Percentiles rank a stretch among this genome's conserved stretches.
phyloP scores from a whole-genome alignment of 805 yeast genomes.

The Metschnikowia sp. region DNA sequence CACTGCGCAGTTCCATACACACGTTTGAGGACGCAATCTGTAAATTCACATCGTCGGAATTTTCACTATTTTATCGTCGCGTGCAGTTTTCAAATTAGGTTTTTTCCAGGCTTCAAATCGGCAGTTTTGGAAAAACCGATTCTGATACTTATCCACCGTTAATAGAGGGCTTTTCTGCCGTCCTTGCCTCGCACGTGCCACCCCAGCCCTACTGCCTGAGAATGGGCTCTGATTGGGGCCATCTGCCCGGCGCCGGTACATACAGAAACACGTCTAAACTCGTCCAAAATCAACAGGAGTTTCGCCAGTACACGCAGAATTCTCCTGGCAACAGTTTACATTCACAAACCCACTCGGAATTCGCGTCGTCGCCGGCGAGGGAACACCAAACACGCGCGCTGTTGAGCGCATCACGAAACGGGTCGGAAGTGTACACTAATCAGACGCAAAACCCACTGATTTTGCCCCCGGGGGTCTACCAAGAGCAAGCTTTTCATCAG shows the following conservation, averaged over 20 bases:
- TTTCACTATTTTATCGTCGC: too few species aligned
- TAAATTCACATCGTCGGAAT: too few species aligned
- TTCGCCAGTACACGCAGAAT: background rate
- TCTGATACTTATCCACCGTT: too few species aligned
- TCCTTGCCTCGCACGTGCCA: background rate
- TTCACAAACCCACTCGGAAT: background rate
- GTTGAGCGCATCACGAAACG: background rate
- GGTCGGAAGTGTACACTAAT: background rate
- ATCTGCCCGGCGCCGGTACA: background rate
- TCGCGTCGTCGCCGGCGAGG: background rate
- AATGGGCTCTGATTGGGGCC: slow-evolving; percentile 1
- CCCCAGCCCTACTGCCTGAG: background rate
- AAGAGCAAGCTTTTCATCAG: background rate
- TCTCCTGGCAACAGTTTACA: background rate
- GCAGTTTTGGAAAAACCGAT: too few species aligned
- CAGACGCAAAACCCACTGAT: background rate
- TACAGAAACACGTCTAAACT: background rate
- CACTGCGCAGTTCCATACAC: background rate
- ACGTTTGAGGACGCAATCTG: background rate
- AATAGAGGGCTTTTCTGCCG: background rate
- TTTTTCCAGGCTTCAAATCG: too few species aligned
- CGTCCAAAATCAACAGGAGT: background rate
- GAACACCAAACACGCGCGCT: background rate
- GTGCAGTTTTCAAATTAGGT: too few species aligned
- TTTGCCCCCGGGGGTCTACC: background rate